phyloP scores from a whole-genome alignment of 805 yeast species.

The Candida saitoana region DNA sequence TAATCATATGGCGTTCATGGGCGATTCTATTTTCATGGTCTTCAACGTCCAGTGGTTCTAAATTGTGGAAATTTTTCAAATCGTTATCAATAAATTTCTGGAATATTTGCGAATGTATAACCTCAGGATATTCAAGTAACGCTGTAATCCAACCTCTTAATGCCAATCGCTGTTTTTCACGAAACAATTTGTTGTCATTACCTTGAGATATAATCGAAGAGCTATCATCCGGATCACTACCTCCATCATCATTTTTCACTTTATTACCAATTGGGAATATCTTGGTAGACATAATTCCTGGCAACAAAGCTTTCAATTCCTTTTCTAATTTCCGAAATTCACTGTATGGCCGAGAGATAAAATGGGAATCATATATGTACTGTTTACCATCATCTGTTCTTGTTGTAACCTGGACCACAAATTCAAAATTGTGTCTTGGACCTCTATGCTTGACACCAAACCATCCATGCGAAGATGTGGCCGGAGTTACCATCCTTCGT shows the following conservation, averaged over 20 bases:
- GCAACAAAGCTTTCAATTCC: constrained; percentile 51
- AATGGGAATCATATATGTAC: constrained; percentile 27
- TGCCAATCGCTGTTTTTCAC: constrained; percentile 76
- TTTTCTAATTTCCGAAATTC: constrained; percentile 62
- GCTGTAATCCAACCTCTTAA: constrained; percentile 67
- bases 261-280: constrained; percentile 58
- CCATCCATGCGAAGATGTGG: constrained; percentile 6
- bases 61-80: constrained; percentile 22
- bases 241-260: constrained; percentile 36
- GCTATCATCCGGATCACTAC: not conserved
- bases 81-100: constrained; percentile 48
- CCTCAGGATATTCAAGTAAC: constrained; percentile 50
- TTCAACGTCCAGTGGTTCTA: constrained; percentile 39
- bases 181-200: constrained; percentile 35
- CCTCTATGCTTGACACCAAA: not conserved
- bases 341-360: constrained; percentile 58
- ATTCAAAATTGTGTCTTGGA: constrained; percentile 35
- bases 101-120: constrained; percentile 50
- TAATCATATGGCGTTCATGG: constrained; percentile 54
- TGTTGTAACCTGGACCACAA: constrained; percentile 45
- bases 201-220: not conserved
- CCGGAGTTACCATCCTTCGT: constrained; percentile 20
- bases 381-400: constrained; percentile 14
- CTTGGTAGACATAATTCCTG: constrained; percentile 55
- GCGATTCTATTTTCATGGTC: constrained; percentile 60